Evolutionary conservation across 2,329 filamentous ascomycete genomes (phyloP), one percentile per base, ranked within the genome.

Genomic region (Paraconiothyrium brasiliense): DNA sequence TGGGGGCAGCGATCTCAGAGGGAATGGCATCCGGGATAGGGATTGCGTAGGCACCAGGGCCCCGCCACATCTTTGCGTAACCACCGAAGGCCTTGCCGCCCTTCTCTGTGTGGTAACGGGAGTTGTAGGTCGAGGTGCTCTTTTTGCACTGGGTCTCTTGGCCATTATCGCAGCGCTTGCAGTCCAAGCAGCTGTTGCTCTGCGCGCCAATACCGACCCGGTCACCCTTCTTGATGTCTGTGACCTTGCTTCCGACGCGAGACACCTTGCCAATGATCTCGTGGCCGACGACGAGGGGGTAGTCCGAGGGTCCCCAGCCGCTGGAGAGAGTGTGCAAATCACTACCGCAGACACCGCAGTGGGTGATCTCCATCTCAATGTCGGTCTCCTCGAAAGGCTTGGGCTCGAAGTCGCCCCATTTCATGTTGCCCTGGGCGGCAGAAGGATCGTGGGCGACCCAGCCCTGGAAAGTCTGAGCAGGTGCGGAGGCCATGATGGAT

Each of bases 1-100:
- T 92, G 5, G 91, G 91, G 1, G 91, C 92, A 1, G 89, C 91
- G 55, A 88, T 79, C 54, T 78, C 79, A 43, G 76, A 81, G 60
- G 81, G 74, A 44, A 95, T 85, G 51, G 84, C 86, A n/a, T 93
- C 91, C 20, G 92, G 92, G 65, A 96, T 94, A 66, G 89, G 89
- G 74, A 88, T 86, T 10, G 83, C 84, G 74, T 86, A 94, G 79
- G 92, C 88, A 78, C 93, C 90, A 78, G 94, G 91, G 1, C 89
- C 87, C 62, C 90, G 85, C 54, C 92, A 85, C 73, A 91, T 86
- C 56, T 84, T 86, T 2, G 86, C 81, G 76, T 89, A 90, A 24
- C 88, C 88, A 54, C 88, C 88, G 71, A 88, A 86, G 6, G 87
- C 83, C 62, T 90, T 82, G 59, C 90, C 87, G 52, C 89, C 90